These are phyloP conservation scores for Triglochin maritima DNA, from an alignment of 106 monocot species.

Conservation along the genomic window DNA sequence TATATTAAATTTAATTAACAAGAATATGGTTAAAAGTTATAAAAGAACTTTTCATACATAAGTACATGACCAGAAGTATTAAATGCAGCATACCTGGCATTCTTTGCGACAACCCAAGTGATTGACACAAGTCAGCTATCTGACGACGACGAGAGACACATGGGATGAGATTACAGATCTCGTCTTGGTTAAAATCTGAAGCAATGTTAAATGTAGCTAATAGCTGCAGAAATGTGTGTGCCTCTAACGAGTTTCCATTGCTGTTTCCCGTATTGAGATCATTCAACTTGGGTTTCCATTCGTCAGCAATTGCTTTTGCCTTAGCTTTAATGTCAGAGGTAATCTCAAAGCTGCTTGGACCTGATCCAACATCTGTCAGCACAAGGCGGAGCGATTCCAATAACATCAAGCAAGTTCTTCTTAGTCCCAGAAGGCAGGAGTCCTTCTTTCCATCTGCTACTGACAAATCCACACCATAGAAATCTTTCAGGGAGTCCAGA, in stretches of 20 bases:
- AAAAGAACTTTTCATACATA: too few relatives aligned
- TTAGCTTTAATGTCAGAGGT: constrained; percentile 32
- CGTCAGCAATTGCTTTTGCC: constrained; percentile 62
- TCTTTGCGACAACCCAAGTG: constrained; percentile 53
- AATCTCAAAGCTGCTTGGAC: constrained; percentile 20
- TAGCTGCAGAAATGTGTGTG: constrained; percentile 85
- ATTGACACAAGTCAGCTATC: constrained; percentile 53
- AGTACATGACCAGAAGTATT: too few relatives aligned
- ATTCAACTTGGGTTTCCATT: constrained; percentile 70
- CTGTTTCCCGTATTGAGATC: constrained; percentile 43
- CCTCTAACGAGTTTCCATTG: constrained; percentile 82
- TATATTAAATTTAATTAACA: too few relatives aligned
- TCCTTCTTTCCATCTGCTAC: constrained; percentile 78
- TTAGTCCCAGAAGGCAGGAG: constrained; percentile 60
- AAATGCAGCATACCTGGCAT: constrained; percentile 54
- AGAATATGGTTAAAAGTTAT: too few relatives aligned
- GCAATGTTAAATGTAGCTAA: constrained; percentile 64
- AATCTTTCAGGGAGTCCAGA: constrained; percentile 65
- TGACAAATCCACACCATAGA: constrained; percentile 57
- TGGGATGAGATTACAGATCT: constrained; percentile 72
- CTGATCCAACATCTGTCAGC: constrained; percentile 10
- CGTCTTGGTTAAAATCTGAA: constrained; percentile 51
- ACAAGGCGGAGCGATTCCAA: constrained; percentile 72
- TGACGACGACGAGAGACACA: constrained; percentile 72
- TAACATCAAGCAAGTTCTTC: constrained; percentile 87